Conservation (phyloP, 78 protist species). For the Dictyostelium purpureum region DNA sequence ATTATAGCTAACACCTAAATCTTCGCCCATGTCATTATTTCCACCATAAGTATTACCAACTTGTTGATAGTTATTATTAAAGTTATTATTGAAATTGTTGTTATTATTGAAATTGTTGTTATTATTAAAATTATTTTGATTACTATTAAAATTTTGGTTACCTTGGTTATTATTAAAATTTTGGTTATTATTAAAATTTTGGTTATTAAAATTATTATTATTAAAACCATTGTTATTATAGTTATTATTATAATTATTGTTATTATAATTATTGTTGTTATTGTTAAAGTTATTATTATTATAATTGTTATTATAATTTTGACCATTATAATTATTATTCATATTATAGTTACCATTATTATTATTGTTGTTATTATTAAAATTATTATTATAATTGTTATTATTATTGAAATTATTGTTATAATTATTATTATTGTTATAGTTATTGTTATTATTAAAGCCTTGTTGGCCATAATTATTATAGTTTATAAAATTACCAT, state of each 20-base stretch:
- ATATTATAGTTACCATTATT: neutral
- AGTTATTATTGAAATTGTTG: neutral
- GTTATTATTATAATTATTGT: neutral
- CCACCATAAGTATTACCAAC: too few species aligned
- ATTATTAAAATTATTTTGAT: neutral
- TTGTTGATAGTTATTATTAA: neutral
- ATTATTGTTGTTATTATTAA: neutral
- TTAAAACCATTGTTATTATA: neutral
- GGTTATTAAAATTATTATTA: neutral
- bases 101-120: neutral
- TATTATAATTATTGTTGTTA: neutral
- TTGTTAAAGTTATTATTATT: neutral
- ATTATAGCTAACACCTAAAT: too few species aligned
- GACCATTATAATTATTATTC: neutral
- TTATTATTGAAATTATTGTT: constrained; percentile 4
- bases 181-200: neutral
- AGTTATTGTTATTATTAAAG: neutral
- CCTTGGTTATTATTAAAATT: neutral
- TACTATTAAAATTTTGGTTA: neutral
- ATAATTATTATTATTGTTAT: constrained; percentile 5
- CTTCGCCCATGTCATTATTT: too few species aligned
- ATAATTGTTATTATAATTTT: neutral
- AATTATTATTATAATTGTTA: neutral
- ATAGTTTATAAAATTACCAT: neutral
- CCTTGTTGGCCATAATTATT: neutral